These are phyloP conservation scores for Bromus sterilis DNA, from an alignment of 176 grass and related monocot species.

Conservation along the genomic window DNA sequence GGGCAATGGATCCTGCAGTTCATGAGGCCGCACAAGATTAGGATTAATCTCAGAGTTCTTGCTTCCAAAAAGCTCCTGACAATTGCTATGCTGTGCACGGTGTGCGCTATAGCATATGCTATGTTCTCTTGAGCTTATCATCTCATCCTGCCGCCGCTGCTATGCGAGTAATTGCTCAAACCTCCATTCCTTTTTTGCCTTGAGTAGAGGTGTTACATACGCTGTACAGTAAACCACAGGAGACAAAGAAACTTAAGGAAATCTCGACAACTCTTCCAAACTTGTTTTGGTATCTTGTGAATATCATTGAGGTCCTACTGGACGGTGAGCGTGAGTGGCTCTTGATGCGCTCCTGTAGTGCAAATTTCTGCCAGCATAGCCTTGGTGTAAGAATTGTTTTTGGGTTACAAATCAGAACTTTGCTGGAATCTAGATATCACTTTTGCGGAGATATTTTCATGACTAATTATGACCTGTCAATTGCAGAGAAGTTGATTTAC, in stretches of 20 bases:
- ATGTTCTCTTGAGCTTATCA: conserved; percentile 8
- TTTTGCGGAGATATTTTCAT: not conserved
- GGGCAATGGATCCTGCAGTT: conserved; percentile 44
- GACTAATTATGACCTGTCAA: not conserved
- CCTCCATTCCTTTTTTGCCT: conserved; percentile 2
- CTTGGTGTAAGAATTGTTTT: not conserved
- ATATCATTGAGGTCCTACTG: not conserved
- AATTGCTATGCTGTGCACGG: conserved; percentile 12
- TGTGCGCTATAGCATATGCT: conserved; percentile 26
- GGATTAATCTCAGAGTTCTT: conserved; percentile 64
- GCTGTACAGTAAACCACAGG: conserved; percentile 11
- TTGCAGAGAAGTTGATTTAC: not conserved
- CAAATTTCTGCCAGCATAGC: not conserved
- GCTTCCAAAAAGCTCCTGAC: conserved; percentile 54
- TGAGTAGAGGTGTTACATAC: not conserved
- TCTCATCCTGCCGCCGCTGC: not conserved
- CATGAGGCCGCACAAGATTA: conserved; percentile 52
- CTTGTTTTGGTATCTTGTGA: not conserved
- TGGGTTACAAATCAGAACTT: not conserved
- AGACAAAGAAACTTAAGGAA: not conserved
- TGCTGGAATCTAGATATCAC: not conserved
- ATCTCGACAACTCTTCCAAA: not conserved
- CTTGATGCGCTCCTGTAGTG: not conserved
- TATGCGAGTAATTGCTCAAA: conserved; percentile 15
- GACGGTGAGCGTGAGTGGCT: not conserved